phyloP scores from a whole-genome alignment of 2,329 filamentous ascomycete species.

The Botrytis sinoallii region DNA sequence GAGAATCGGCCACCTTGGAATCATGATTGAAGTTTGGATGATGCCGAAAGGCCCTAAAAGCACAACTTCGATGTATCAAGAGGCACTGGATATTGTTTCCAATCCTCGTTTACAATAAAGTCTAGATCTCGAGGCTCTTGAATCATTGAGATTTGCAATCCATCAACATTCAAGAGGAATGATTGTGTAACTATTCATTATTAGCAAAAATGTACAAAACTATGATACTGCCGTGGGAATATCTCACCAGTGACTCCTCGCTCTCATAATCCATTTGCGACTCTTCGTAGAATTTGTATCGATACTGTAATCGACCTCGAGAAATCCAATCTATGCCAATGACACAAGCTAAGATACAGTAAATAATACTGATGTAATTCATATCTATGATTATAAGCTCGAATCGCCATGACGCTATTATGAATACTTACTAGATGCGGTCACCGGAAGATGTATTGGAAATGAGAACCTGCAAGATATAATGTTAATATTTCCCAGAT shows the following conservation, averaged over 20 bases:
- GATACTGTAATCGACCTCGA: constrained; percentile 14
- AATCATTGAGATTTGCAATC: not conserved
- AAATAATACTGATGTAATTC: constrained; percentile 19
- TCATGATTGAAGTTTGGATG: not conserved
- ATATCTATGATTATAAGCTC: constrained; percentile 4
- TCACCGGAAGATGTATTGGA: constrained; percentile 15
- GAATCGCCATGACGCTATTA: not conserved
- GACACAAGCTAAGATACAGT: constrained; percentile 1
- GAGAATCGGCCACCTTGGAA: not conserved
- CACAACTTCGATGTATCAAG: not conserved
- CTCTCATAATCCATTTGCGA: not conserved
- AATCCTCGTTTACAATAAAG: not conserved
- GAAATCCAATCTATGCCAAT: constrained; percentile 10
- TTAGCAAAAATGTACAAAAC: not conserved
- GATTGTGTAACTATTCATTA: not conserved
- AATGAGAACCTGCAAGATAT: constrained; percentile 13
- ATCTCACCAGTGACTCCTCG: constrained; percentile 11
- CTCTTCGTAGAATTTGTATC: not conserved
- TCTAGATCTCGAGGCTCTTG: not conserved
- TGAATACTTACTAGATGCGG: constrained; percentile 13
- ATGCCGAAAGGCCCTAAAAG: not conserved
- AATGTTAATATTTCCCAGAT: not conserved
- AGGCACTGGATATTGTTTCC: not conserved
- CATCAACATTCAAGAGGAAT: not conserved
- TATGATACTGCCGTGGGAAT: not conserved